Evolutionary conservation across 768 basidiomycete genomes (phyloP).

Genomic region (Mycena sanguinolenta): DNA sequence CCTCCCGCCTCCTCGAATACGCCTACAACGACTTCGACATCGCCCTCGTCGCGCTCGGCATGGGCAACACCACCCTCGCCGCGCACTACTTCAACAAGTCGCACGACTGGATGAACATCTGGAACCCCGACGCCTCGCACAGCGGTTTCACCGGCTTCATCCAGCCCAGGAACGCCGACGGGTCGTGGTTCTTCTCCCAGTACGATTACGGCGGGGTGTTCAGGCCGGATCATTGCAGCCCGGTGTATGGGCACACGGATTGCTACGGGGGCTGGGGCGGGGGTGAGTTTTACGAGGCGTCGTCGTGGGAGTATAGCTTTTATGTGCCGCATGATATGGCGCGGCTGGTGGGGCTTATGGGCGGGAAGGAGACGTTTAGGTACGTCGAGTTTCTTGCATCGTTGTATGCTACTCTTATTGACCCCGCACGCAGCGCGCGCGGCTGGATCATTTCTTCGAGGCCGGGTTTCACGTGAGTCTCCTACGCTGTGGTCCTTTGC

Average conservation of each 20-base stretch:
- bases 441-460: slow-evolving; percentile 33
- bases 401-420: not conserved
- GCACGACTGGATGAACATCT: slow-evolving; percentile 33
- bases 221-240: slow-evolving; percentile 36
- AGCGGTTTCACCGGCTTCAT: slow-evolving; percentile 32
- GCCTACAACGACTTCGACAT: slow-evolving; percentile 37
- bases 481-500: no score
- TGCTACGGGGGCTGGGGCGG: slow-evolving; percentile 22
- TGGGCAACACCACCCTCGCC: slow-evolving; percentile 15
- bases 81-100: slow-evolving; percentile 30
- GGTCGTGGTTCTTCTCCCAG: slow-evolving; percentile 25
- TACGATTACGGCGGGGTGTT: slow-evolving; percentile 19
- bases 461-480: slow-evolving; percentile 29
- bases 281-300: slow-evolving; percentile 36
- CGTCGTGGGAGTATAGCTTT: slow-evolving; percentile 36
- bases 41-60: slow-evolving; percentile 33
- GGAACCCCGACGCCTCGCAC: slow-evolving; percentile 31
- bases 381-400: not conserved
- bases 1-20: slow-evolving; percentile 34
- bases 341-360: slow-evolving; percentile 20
- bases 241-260: slow-evolving; percentile 32
- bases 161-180: slow-evolving; percentile 29
- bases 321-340: slow-evolving; percentile 37
- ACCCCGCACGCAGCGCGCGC: slow-evolving; percentile 11
- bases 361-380: slow-evolving; percentile 29